Conservation (phyloP, 495 filamentous ascomycete genomes). For the Penicillium egyptiacum region DNA sequence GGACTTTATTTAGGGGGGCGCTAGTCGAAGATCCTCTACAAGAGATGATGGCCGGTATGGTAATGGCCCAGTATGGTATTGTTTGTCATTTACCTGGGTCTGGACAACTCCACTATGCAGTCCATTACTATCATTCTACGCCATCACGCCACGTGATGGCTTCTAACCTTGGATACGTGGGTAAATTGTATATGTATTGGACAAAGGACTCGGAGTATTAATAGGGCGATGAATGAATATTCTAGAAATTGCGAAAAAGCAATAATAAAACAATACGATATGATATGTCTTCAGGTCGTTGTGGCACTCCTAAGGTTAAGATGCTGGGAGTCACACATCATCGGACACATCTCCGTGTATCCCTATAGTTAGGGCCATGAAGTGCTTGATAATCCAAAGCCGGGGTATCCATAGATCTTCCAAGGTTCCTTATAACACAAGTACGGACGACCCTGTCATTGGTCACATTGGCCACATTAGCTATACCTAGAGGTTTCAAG, state of each 20-base stretch:
- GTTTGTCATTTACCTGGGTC: slow-evolving; percentile 19
- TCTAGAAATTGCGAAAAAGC: neutral
- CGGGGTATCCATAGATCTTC: slow-evolving; percentile 17
- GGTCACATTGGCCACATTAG: neutral
- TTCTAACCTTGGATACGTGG: neutral
- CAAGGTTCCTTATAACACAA: neutral
- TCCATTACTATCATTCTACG: neutral
- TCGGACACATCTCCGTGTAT: slow-evolving; percentile 15
- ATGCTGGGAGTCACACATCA: slow-evolving; percentile 9
- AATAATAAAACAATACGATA: neutral
- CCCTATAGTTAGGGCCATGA: neutral
- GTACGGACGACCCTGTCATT: neutral
- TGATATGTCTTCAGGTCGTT: neutral
- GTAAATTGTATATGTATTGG: too few species aligned
- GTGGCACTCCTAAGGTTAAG: neutral
- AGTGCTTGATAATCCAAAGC: slow-evolving; percentile 15
- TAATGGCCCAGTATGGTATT: slow-evolving; percentile 17
- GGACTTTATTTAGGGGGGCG: slow-evolving; percentile 9
- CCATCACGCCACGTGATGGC: slow-evolving; percentile 9
- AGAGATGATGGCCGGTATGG: neutral
- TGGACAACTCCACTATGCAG: neutral
- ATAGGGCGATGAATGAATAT: neutral
- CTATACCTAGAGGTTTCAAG: neutral
- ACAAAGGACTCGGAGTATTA: neutral
- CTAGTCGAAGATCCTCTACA: slow-evolving; percentile 13